phyloP scores from a whole-genome alignment of 768 basidiomycete genomes.

The Mycena vulgaris region DNA sequence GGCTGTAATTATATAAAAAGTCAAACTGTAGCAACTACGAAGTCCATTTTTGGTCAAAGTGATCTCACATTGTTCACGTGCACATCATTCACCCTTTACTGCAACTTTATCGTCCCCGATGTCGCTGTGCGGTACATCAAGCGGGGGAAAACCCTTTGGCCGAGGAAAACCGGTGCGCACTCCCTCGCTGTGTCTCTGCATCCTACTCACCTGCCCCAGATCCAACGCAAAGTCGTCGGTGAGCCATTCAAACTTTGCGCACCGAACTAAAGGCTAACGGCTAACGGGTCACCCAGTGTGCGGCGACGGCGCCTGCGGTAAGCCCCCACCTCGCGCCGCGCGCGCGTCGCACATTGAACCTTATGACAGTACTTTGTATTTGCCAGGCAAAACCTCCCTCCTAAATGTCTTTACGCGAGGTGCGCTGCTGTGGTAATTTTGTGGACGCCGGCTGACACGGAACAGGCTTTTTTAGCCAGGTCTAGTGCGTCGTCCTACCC shows the following conservation, averaged over 20 bases:
- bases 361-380: constrained; percentile 34
- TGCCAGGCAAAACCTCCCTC: constrained; percentile 83
- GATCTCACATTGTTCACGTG: too few relatives aligned
- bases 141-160: constrained; percentile 68
- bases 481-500: constrained; percentile 74
- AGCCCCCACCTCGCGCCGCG: constrained; percentile 42
- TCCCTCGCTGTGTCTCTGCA: background rate
- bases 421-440: background rate
- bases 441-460: background rate
- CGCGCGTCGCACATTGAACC: constrained; percentile 42
- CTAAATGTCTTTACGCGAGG: constrained; percentile 90
- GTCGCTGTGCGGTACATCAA: constrained; percentile 72
- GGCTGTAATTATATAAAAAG: too few relatives aligned
- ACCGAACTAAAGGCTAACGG: constrained; percentile 42
- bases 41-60: too few relatives aligned
- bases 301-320: constrained; percentile 96
- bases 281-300: constrained; percentile 89
- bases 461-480: constrained; percentile 88
- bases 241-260: background rate
- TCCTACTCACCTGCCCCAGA: constrained; percentile 11
- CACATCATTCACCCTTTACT: background rate
- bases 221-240: constrained; percentile 40
- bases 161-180: constrained; percentile 65
- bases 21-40: too few relatives aligned
- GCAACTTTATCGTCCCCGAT: too few relatives aligned